Conservation (phyloP, 768 basidiomycete genomes). For the Leccinum disarticulatum region DNA sequence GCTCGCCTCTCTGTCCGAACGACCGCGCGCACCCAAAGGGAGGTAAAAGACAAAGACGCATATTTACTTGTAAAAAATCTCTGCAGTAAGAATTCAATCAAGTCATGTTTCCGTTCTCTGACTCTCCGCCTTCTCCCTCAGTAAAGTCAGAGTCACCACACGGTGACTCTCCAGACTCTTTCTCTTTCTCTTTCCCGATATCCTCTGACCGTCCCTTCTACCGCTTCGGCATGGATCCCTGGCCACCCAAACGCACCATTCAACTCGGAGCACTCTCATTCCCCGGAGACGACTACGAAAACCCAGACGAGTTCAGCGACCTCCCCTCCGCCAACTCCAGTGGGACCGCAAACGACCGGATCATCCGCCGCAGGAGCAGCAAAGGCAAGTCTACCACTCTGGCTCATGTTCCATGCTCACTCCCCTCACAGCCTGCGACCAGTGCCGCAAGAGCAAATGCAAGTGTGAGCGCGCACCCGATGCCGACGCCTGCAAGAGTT, state of each 20-base stretch:
- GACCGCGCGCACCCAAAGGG: not conserved
- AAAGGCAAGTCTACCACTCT: slow-evolving; percentile 50
- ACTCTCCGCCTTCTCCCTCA: slow-evolving; percentile 13
- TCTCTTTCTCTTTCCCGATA: slow-evolving; percentile 26
- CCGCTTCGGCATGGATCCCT: slow-evolving; percentile 34
- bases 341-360: slow-evolving; percentile 40
- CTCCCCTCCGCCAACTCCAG: slow-evolving; percentile 29
- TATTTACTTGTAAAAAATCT: not conserved
- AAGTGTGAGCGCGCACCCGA: slow-evolving; percentile 73
- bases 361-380: slow-evolving; percentile 70
- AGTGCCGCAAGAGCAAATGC: slow-evolving; percentile 87
- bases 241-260: slow-evolving; percentile 21
- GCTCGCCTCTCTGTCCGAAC: slow-evolving; percentile 11
- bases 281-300: slow-evolving; percentile 60
- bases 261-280: slow-evolving; percentile 42
- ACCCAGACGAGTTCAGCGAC: slow-evolving; percentile 53
- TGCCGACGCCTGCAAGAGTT: slow-evolving; percentile 72
- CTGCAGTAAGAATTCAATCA: too few species aligned
- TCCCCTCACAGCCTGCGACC: slow-evolving; percentile 66
- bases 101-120: not conserved
- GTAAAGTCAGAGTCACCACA: slow-evolving; percentile 31
- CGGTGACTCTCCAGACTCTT: slow-evolving; percentile 16
- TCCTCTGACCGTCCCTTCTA: slow-evolving; percentile 7
- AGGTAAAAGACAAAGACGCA: not conserved
- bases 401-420: not conserved